A percentile compares a stretch with the other conserved stretches of the same genome.
These are phyloP conservation scores for Wallacemonas rigidus DNA, from an alignment of 208 protist genomes.

Conservation along the genomic window DNA sequence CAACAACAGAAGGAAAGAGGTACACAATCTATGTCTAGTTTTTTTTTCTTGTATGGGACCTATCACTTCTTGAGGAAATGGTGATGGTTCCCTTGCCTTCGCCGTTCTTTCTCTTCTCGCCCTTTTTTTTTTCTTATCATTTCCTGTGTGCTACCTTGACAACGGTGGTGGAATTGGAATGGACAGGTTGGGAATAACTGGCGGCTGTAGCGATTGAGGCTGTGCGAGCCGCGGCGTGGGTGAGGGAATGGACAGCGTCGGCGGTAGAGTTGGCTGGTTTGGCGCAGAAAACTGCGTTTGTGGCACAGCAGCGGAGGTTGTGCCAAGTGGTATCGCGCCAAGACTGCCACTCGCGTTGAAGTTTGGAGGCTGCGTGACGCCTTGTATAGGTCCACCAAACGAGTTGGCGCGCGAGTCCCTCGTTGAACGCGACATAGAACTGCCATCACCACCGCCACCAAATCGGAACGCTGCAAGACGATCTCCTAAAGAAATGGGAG, in stretches of 20 bases:
- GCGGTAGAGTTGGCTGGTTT: not conserved
- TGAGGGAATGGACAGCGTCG: not conserved
- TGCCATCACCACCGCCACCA: not conserved
- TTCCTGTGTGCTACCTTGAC: constrained; percentile 2
- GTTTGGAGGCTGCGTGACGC: constrained; percentile 2
- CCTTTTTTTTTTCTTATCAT: not conserved
- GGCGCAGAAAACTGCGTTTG: not conserved
- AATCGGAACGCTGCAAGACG: constrained; percentile 7
- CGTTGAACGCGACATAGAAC: not conserved
- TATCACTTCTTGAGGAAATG: not conserved
- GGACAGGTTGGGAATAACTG: not conserved
- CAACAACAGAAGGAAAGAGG: not conserved
- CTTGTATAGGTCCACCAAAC: not conserved
- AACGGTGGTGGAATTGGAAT: constrained; percentile 28
- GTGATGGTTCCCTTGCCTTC: no score
- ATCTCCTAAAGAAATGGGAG: not conserved
- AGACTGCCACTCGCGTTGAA: constrained; percentile 15
- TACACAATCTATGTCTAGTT: not conserved
- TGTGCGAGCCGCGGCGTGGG: not conserved
- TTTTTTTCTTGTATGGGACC: not conserved
- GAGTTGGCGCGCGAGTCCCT: constrained; percentile 10
- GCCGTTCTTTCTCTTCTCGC: not conserved
- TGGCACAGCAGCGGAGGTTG: no score
- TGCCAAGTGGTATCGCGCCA: not conserved
- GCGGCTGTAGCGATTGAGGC: not conserved